These are phyloP conservation scores for Jamesozyma gamospora DNA, from an alignment of 805 yeast genomes.

Conservation along the genomic window DNA sequence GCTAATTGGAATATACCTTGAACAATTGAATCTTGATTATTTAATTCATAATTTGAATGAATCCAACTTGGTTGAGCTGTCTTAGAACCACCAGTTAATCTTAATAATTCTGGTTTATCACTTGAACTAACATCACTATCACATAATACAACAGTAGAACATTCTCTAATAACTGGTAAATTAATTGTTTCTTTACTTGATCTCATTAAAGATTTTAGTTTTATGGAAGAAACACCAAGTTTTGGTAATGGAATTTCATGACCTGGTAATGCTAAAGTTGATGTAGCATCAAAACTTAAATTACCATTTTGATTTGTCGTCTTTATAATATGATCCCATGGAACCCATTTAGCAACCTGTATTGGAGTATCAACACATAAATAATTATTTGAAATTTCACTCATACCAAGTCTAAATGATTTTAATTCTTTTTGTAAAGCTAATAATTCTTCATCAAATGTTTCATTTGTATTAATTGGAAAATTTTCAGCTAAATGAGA, in stretches of 20 bases:
- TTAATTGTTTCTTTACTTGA: constrained; percentile 35
- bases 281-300: constrained; percentile 55
- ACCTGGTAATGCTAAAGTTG: constrained; percentile 50
- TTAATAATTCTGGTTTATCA: constrained; percentile 47
- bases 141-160: constrained; percentile 60
- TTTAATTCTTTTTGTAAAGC: constrained; percentile 45
- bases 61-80: constrained; percentile 76
- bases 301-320: constrained; percentile 58
- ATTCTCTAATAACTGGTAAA: constrained; percentile 65
- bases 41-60: constrained; percentile 64
- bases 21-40: constrained; percentile 34
- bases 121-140: constrained; percentile 32
- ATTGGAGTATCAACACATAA: constrained; percentile 67
- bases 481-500: constrained; percentile 53
- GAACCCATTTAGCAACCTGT: constrained; percentile 60
- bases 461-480: constrained; percentile 41
- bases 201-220: constrained; percentile 53
- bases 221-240: constrained; percentile 59
- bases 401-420: constrained; percentile 61
- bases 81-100: constrained; percentile 72
- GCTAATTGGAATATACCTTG: constrained; percentile 46
- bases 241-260: constrained; percentile 68
- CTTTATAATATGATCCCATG: constrained; percentile 54
- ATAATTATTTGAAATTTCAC: constrained; percentile 72
- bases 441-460: constrained; percentile 30